Evolutionary conservation across 129 eudicot genomes (phyloP), one percentile per base, ranked within the genome.

Genomic region (Apium graveolens): DNA sequence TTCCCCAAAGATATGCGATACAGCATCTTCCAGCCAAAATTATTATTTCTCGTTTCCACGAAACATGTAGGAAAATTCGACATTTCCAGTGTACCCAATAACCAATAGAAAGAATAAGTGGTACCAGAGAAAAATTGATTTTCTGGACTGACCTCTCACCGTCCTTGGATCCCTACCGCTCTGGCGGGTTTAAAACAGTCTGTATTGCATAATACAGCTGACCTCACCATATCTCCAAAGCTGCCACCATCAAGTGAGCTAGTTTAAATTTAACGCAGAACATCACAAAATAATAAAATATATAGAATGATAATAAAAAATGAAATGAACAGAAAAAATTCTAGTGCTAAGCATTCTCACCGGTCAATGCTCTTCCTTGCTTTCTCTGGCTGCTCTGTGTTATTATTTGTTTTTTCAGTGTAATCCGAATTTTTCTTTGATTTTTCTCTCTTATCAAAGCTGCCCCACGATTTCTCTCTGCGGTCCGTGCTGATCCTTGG

Each of bases 341-440:
- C 27, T 14, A 81, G 78, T 44, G 71, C 70, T 49, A 88, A 84
- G 78, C 81, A 80, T 79, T 79, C 96, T 78, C 78, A 95, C 97
- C 99, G 96, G 80, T 96, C 99, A 86, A 96, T 93, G 86, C 97
- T 96, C 85, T 96, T 96, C 81, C 97, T 82, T 43, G 93, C 86
- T 89, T 85, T 92, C 80, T 96, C 99, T 17, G 91, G 89, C 78
- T 93, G 97, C 57, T 92, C 98, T 43, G 87, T 31, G 29, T 42
- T 73, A 71, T 75, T 89, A 78, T 73, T 85, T 78, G 89, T 74
- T 81, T 86, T 93, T 1, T 89, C 97, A 14, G 77, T 78, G 21
- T 31, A 29, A 44, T 93, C 97, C 74, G 73, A 49, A 80, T 88
- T 88, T 89, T 88, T 94, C 65, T 84, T 81, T 16, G 82, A 75